Percentiles rank a stretch among this genome's conserved stretches.
These are phyloP conservation scores for Ochetophila trinervis DNA, from an alignment of 306 rosid species.

Conservation along the genomic window DNA sequence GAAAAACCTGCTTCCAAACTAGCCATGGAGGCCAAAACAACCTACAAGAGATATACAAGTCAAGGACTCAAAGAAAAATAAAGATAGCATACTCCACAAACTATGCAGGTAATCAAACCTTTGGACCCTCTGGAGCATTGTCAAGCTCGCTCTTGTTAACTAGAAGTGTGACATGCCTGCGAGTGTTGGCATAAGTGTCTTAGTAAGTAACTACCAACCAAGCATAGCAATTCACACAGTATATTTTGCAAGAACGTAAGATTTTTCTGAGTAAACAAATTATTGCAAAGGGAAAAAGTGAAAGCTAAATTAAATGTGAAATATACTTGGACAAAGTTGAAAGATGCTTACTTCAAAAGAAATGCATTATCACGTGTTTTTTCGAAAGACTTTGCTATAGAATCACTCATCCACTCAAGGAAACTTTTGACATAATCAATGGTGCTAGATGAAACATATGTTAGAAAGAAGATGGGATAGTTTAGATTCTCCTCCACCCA, in stretches of 20 bases:
- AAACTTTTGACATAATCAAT: slow-evolving; percentile 86
- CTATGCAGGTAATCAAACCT: slow-evolving; percentile 45
- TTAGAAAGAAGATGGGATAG: slow-evolving; percentile 77
- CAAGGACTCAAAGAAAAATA: slow-evolving; percentile 3
- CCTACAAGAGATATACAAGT: slow-evolving; percentile 43
- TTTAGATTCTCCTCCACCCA: slow-evolving; percentile 80
- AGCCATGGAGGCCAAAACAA: slow-evolving; percentile 96
- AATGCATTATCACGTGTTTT: slow-evolving; percentile 88
- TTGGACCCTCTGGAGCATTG: slow-evolving; percentile 89
- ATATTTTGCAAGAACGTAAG: not conserved
- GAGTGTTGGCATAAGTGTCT: slow-evolving; percentile 35
- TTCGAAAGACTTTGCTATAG: slow-evolving; percentile 92
- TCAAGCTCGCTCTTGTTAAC: slow-evolving; percentile 83
- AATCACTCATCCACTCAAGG: slow-evolving; percentile 99
- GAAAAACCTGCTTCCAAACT: slow-evolving; percentile 99
- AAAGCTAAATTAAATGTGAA: not conserved
- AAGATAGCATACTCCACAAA: slow-evolving; percentile 20
- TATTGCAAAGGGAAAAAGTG: not conserved
- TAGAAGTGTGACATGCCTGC: slow-evolving; percentile 67
- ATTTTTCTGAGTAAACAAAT: not conserved
- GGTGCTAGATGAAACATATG: slow-evolving; percentile 87
- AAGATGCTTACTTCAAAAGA: slow-evolving; percentile 71
- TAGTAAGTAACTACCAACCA: slow-evolving; percentile 24
- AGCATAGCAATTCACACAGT: slow-evolving; percentile 8
- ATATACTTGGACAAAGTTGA: slow-evolving; percentile 5